These are phyloP conservation scores for Cicer yamashitae DNA, from an alignment of 306 rosid genomes.

Conservation along the genomic window DNA sequence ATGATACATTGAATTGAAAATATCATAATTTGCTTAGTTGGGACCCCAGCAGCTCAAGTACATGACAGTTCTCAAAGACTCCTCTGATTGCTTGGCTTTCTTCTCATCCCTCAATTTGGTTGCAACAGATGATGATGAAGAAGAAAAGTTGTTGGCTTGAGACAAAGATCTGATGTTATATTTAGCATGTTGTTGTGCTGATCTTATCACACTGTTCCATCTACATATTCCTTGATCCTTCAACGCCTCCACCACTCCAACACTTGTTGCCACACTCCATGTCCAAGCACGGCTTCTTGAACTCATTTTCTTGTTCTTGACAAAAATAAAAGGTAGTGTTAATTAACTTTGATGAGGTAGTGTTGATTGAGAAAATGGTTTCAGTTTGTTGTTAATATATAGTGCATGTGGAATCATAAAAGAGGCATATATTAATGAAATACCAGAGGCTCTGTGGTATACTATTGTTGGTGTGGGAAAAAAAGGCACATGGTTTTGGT, in stretches of 20 bases:
- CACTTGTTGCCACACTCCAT: slow-evolving; percentile 47
- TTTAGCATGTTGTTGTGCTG: slow-evolving; percentile 54
- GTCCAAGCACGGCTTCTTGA: slow-evolving; percentile 38
- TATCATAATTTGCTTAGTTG: slow-evolving; percentile 11
- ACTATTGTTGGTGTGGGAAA: background rate
- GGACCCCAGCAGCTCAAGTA: slow-evolving; percentile 69
- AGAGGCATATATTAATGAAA: background rate
- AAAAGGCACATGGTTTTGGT: slow-evolving; percentile 1
- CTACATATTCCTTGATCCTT: slow-evolving; percentile 69
- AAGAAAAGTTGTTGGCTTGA: slow-evolving; percentile 52
- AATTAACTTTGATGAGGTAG: background rate
- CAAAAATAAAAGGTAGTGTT: background rate
- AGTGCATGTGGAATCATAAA: background rate
- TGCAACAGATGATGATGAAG: slow-evolving; percentile 47
- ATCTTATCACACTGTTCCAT: slow-evolving; percentile 52
- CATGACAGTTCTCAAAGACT: slow-evolving; percentile 67
- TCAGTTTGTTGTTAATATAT: background rate
- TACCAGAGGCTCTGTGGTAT: background rate
- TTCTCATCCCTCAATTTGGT: slow-evolving; percentile 48
- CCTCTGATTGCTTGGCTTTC: slow-evolving; percentile 63
- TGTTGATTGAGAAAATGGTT: background rate
- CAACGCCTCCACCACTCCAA: slow-evolving; percentile 53
- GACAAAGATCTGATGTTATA: slow-evolving; percentile 42
- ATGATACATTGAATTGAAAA: background rate
- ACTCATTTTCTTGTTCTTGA: background rate